Base-by-base conservation (phyloP, 208 protist species). In the Strigomonas galati region DNA sequence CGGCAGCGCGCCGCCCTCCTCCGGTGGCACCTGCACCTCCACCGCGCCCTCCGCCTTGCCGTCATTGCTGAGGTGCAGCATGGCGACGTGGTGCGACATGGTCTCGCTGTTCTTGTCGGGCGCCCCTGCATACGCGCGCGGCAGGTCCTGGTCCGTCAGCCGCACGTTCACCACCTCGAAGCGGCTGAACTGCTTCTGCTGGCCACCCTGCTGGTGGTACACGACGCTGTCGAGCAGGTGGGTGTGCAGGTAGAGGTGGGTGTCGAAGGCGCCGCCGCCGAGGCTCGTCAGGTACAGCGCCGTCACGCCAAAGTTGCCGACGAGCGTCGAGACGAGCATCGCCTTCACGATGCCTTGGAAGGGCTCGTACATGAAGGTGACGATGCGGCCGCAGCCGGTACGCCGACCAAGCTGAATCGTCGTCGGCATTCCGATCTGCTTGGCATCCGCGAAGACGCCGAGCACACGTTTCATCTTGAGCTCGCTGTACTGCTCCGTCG, bases 351-450 rank as follows among this genome's bases (percentile, higher is more conserved):
- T 75, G 26, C 76, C 68, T 26, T 82, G 76, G 14, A 93, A 66
- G 9, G 81, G 85, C 60, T 96, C 90, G 68, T 96, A 92, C 44
- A 78, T 79, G 71, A 96, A 89, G 32, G 84, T 93, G 52, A 92
- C 71, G 57, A 79, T 91, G 51, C 79, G 79, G 69, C 82, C 82
- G 37, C 90, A 83, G 19, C 85, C 85, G 4, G 79, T 78, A 54
- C 87, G 84, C 59, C 74, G 48, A 31, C 87, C 86, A 57, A 96
- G 65, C 26, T 77, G 60, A 48, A 86, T 62, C 57, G 84, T 89
- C 12, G 79, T 89, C 19, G 86, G 81, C 24, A 72, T 62, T 15
- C 90, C 87, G 30, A 92, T 79, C 63, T 84, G 60, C 60, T 85
- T 85, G 30, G 87, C 83, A 46, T 91, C 87, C 7, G 65, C 49